phyloP scores from a whole-genome alignment of 495 filamentous ascomycete species.

The Penicillium coffeae region DNA sequence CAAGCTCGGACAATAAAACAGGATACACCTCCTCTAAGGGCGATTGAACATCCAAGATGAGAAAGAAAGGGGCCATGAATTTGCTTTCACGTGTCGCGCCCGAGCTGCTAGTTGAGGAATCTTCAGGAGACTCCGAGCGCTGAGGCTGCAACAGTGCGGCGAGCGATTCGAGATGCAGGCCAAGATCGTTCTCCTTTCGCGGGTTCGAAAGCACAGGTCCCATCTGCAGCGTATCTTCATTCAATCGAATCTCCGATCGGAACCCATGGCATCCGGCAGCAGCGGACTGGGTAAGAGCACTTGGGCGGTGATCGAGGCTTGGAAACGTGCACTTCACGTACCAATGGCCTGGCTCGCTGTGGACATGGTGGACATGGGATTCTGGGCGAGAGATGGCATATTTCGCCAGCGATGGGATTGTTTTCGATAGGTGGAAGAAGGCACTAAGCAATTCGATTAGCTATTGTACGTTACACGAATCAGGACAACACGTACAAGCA shows the following conservation, averaged over 20 bases:
- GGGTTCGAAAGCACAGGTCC: constrained; percentile 25
- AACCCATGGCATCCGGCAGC: constrained; percentile 19
- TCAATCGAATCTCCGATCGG: constrained; percentile 63
- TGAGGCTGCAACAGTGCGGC: constrained; percentile 1
- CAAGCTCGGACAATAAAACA: constrained; percentile 40
- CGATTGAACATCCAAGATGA: constrained; percentile 15
- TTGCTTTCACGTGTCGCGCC: background rate
- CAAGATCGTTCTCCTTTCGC: constrained; percentile 9
- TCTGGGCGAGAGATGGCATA: constrained; percentile 1
- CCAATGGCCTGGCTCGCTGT: constrained; percentile 7
- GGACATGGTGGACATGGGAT: background rate
- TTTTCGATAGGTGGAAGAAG: constrained; percentile 14
- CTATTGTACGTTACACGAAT: background rate
- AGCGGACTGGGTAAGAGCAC: constrained; percentile 16
- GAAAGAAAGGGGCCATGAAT: constrained; percentile 6
- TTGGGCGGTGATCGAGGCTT: constrained; percentile 13
- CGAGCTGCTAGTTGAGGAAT: background rate
- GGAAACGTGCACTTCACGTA: constrained; percentile 18
- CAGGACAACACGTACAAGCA: constrained; percentile 39
- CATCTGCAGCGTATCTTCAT: constrained; percentile 47
- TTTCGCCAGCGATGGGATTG: constrained; percentile 4
- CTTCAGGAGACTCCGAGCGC: background rate
- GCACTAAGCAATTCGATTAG: constrained; percentile 3
- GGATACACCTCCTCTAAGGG: constrained; percentile 7
- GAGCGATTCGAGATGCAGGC: constrained; percentile 14